Conservation (phyloP, 495 filamentous ascomycete genomes). For the Hyaloscypha hepaticicola region DNA sequence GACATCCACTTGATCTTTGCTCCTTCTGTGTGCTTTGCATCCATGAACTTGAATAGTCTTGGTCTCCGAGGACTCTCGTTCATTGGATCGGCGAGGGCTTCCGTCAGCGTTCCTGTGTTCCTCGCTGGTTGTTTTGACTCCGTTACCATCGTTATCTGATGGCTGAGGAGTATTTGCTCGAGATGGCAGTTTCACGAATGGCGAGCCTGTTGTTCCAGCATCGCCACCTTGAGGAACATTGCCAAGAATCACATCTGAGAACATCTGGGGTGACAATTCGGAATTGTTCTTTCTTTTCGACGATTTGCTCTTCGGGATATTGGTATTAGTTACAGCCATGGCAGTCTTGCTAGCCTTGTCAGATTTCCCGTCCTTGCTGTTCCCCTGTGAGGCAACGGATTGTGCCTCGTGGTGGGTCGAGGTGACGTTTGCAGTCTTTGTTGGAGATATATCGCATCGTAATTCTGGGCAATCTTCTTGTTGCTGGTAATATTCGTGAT, state of each 20-base stretch:
- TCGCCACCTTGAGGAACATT: slow-evolving; percentile 18
- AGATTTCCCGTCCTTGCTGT: neutral
- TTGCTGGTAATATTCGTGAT: neutral
- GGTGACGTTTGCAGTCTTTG: neutral
- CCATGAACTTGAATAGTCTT: slow-evolving; percentile 15
- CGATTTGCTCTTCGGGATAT: neutral
- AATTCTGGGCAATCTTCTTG: neutral
- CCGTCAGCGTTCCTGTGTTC: neutral
- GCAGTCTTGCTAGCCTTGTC: neutral
- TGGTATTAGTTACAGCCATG: neutral
- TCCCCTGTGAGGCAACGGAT: neutral
- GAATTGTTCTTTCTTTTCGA: neutral
- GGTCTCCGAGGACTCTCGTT: slow-evolving; percentile 14
- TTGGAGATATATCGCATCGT: neutral
- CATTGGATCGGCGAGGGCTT: neutral
- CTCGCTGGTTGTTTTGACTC: neutral
- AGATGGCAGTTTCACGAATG: slow-evolving; percentile 39
- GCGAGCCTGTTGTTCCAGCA: slow-evolving; percentile 39
- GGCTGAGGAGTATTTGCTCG: slow-evolving; percentile 6
- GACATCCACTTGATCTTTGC: slow-evolving; percentile 47
- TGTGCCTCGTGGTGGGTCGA: neutral
- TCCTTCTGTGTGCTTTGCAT: slow-evolving; percentile 27
- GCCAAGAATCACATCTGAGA: neutral
- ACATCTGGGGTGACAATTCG: neutral
- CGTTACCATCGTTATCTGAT: neutral